Evolutionary conservation across 2,329 filamentous ascomycete species (phyloP), one percentile per base, ranked within the genome.

Genomic region (Stemphylium lycopersici): DNA sequence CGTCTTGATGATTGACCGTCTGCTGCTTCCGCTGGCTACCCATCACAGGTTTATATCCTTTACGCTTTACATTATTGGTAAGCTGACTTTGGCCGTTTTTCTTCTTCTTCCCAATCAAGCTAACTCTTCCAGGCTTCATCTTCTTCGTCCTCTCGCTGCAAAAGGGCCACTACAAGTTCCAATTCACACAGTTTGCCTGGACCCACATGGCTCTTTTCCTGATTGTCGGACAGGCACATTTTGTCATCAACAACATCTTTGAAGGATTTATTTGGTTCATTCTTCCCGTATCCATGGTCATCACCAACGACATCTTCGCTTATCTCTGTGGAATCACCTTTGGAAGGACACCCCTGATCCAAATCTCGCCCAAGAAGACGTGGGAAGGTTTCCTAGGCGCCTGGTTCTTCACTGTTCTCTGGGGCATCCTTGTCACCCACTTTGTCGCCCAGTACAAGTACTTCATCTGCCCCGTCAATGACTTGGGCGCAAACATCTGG

Each of bases 251-350:
- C 84, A 99, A 99, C 78, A 90, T 99, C 63, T 96, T 99, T 68
- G 95, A 99, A 79, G 95, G 95, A 79, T 92, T 99, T 90, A 96
- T 99, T 75, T 99, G 95, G 95, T 98, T 99, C 83, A 97, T 98
- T 84, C 80, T 99, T 39, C 95, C 95, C 6, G 93, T 91, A 6
- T 89, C 91, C 48, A 85, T 99, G 67, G 95, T 99, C 75, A 96
- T 99, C 73, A 97, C 91, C 61, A 99, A 99, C 77, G 95, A 99
- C 74, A 99, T 99, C 62, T 98, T 96, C 70, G 95, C 95, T 68
- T 99, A 99, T 75, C 87, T 99, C 58, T 97, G 93, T 76, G 95
- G 95, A 56, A 98, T 99, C 72, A 93, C 93, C 18, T 96, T 99
- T 76, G 95, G 95, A 46, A 87, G 92, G 51, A 98, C 95, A 2